These are phyloP conservation scores for Diplodia sapinea DNA, from an alignment of 2,329 filamentous ascomycete species.

Conservation along the genomic window DNA sequence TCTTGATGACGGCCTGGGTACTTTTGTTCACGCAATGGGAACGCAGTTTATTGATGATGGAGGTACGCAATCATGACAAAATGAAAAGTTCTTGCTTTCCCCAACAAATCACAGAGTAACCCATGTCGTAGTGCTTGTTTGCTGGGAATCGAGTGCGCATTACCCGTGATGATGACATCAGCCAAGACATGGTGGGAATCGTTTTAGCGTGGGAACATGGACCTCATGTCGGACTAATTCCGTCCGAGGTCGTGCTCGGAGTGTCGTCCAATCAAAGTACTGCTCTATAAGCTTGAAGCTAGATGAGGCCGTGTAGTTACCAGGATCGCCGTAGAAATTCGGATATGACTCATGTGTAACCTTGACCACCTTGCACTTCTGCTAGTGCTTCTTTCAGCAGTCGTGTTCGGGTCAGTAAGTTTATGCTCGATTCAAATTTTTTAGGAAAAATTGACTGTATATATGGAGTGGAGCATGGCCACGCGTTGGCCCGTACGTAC, in stretches of 20 bases:
- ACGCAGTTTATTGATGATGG: neutral
- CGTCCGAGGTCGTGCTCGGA: neutral
- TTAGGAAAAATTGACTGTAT: neutral
- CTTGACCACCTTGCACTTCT: neutral
- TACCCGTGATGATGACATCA: neutral
- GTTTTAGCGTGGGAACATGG: neutral
- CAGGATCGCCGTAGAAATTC: neutral
- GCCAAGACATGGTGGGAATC: conserved; percentile 6
- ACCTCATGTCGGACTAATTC: conserved; percentile 14
- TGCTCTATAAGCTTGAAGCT: neutral
- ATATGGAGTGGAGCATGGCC: neutral
- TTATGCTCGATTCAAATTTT: neutral
- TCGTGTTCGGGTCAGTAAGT: neutral
- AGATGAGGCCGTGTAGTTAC: neutral
- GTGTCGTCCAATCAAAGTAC: neutral
- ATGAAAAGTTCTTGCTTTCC: conserved; percentile 9
- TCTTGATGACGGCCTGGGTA: conserved; percentile 5
- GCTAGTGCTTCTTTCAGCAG: neutral
- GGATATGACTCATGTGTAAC: neutral
- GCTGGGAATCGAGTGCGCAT: neutral
- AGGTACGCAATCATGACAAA: conserved; percentile 3
- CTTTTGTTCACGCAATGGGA: neutral
- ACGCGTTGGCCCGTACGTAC: neutral
- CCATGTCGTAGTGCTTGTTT: neutral
- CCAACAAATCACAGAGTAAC: neutral